Evolutionary conservation across 108 stramenopile genomes (phyloP), one percentile per base, ranked within the genome.

Genomic region (Pseudonitzschia pungens): DNA sequence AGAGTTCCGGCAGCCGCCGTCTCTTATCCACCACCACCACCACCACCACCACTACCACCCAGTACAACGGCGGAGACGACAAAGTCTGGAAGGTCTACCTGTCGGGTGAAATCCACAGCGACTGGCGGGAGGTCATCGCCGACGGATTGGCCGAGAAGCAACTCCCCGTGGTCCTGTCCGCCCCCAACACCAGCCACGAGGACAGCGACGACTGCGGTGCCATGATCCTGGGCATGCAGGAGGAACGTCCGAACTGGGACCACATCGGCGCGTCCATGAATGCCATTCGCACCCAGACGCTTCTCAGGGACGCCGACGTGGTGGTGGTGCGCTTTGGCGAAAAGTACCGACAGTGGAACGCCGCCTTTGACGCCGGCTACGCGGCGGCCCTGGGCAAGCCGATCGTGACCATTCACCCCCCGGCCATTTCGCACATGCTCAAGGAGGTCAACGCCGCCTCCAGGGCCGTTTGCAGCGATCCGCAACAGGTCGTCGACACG

Each of bases 301-400:
- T 92, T 22, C 73, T 92, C 1, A 72, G 81, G 48, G 87, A 92
- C 21, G 86, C 90, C 1, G 94, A 95, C 79, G 73, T 95, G 51
- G 92, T 95, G 10, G 94, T 95, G 14, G 92, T 91, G n/a, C 77
- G 91, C 40, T 95, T 92, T 71, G 94, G 92, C 20, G 88, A 91
- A 51, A 92, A 92, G 51, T 95, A 92, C 72, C 74, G 90, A 36
- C 94, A 95, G 59, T 95, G 90, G 93, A 94, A 94, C 76, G 93
- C 93, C 12, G 90, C 90, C 24, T 94, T 94, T 70, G 93, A 91
- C 75, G 94, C 91, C 0, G 94, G 91, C 12, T 95, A 89, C 75
- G 94, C 94, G 6, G 70, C 83, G 7, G 94, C 94, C 26, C 43
- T 87, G 70, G 84, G 82, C 14, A 95, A 91, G 63, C 77, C 87